Base-by-base conservation (phyloP, 352 stramenopile species). In the Elongisporangium undulatum region DNA sequence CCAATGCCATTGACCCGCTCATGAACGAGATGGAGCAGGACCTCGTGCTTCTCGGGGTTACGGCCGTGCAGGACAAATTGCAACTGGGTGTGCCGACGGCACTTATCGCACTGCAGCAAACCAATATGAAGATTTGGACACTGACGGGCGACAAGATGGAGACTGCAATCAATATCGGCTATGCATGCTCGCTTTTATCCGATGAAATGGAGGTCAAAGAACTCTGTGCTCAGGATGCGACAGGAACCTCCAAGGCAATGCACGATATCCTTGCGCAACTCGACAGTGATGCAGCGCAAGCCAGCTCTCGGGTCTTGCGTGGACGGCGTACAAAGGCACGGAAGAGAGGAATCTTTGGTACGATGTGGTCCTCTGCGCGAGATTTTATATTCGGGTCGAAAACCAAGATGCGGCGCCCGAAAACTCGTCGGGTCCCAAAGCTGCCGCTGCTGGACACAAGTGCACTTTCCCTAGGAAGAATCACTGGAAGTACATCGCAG, bases 131-230 rank as follows among this genome's bases (percentile, higher is more conserved):
- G 58, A 66, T 98, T n/a, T 98, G 92, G 90, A 96, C 97, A 22
- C 81, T 98, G 22, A 98, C 94, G 2, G 93, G 93, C 17, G 94
- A 98, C 73, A 98, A 98, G 72, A 83, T 94, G 66, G 94, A 98
- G 68, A 98, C 94, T 16, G 94, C 94, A 20, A 90, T 98, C 50
- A 98, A 98, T 59, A 98, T 98, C 67, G 94, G 87, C n/a, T 97
- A 97, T 56, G 87, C 90, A 16, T 96, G 85, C 56, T 85, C 87
- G 17, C 59, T 98, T 52, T 67, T 98, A 21, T 79, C 76, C 15
- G 77, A 88, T 57, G 64, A 78, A 10, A 98, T 94, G 69, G 75
- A 95, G 19, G 71, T 92, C 5, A 72, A 90, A 52, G 69, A 89
- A 56, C 62, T 92, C 23, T 45, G 34, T 45, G 34, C 34, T 15